Conservation (phyloP, 78 protist genomes). For the Bodo saltans region DNA sequence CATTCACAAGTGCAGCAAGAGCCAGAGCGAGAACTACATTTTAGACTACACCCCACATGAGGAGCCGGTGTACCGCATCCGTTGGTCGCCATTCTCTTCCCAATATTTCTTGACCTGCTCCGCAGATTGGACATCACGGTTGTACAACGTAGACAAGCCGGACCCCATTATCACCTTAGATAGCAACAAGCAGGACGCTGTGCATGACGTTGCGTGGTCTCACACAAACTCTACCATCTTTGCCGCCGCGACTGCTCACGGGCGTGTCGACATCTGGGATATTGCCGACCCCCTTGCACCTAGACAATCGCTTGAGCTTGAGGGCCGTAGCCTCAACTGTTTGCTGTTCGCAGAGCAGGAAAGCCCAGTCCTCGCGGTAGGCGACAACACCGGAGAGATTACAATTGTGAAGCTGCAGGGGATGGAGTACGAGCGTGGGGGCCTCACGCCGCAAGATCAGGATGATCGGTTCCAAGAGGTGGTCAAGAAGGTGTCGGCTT, state of each 20-base stretch:
- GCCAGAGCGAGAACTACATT: slow-evolving; percentile 66
- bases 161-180: slow-evolving; percentile 12
- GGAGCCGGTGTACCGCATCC: slow-evolving; percentile 57
- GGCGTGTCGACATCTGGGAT: slow-evolving; percentile 62
- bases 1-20: slow-evolving; percentile 59
- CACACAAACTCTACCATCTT: slow-evolving; percentile 30
- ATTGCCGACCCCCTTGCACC: not conserved
- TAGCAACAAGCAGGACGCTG: not conserved
- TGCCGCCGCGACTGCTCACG: slow-evolving; percentile 46
- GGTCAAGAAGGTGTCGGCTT: not conserved
- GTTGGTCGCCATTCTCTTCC: slow-evolving; percentile 51
- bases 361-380: slow-evolving; percentile 27
- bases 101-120: slow-evolving; percentile 47
- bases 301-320: not conserved
- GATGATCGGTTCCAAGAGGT: not conserved
- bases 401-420: slow-evolving; percentile 17
- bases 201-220: slow-evolving; percentile 56
- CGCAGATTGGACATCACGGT: slow-evolving; percentile 59
- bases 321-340: slow-evolving; percentile 11
- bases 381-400: slow-evolving; percentile 28
- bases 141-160: slow-evolving; percentile 32
- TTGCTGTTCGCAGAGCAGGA: slow-evolving; percentile 33
- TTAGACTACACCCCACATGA: slow-evolving; percentile 48
- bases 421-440: not conserved
- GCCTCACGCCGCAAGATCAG: not conserved